Base-by-base conservation (phyloP, 352 stramenopile species). In the Elongisporangium prolatum region DNA sequence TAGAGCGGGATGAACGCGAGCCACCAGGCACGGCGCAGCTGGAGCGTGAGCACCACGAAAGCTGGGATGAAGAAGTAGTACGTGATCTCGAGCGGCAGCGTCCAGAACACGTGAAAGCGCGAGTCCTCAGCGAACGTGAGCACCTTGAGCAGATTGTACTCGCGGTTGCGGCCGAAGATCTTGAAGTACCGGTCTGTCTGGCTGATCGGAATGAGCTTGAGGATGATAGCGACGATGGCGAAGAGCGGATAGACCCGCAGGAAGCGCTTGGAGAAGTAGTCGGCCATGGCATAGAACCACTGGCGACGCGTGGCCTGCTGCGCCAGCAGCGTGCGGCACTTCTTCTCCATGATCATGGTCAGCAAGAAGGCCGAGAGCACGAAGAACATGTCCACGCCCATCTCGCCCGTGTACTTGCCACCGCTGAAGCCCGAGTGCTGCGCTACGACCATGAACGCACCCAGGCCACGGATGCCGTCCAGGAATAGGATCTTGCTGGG, bases 91-190 rank as follows among this genome's bases (percentile, higher is more conserved):
- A 87, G 57, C 6, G 74, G 72, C 47, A 83, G 59, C 34, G 77
- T 76, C 77, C 77, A 87, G 56, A 87, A 80, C 4, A 87, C 67
- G 48, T 76, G 70, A 37, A 67, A 77, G 6, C 70, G 75, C 22
- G 67, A 69, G 0, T 50, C 38, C 6, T 64, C 57, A 25, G 61
- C 58, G 57, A 83, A 83, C 3, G 67, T 70, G 22, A 84, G 65
- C 48, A 84, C 73, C 34, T 78, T 74, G 21, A 70, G 63, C 44
- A 84, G 51, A 22, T 84, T 55, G 40, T 69, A 88, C 44, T 74
- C 21, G 20, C 50, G 21, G 0, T 55, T 63, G 2, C 21, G 60
- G 10, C 77, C 52, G 11, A 69, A 65, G 16, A 72, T 65, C 13
- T 70, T 48, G 34, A 72, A 80, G 50, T 78, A 83, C 2, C 28